These are phyloP conservation scores for Boletellus ananiceps DNA, from an alignment of 768 basidiomycete species.

Conservation along the genomic window DNA sequence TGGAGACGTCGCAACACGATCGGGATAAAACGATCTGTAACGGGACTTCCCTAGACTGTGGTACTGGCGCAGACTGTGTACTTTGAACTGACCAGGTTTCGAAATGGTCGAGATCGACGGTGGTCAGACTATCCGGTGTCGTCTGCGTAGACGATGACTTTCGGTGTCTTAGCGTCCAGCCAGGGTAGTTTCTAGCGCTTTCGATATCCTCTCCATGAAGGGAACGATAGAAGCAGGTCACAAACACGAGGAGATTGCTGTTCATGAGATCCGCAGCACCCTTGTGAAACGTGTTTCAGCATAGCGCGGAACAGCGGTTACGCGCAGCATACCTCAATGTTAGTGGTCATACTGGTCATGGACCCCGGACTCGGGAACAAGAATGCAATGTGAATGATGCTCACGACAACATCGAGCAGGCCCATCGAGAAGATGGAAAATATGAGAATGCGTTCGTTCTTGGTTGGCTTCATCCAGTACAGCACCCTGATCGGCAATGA, in stretches of 20 bases:
- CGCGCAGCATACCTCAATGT: conserved; percentile 12
- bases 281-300: conserved; percentile 7
- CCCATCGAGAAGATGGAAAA: conserved; percentile 11
- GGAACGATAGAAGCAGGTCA: conserved; percentile 10
- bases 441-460: conserved; percentile 10
- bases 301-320: neutral
- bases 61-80: conserved; percentile 2
- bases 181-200: neutral
- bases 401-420: conserved; percentile 4
- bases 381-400: conserved; percentile 13
- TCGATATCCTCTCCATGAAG: conserved; percentile 7
- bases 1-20: neutral
- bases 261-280: conserved; percentile 12
- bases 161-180: neutral
- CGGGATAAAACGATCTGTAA: neutral
- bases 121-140: conserved; percentile 4
- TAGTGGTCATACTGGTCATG: conserved; percentile 9
- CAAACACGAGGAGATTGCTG: conserved; percentile 16
- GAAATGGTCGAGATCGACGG: conserved; percentile 7
- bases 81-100: neutral
- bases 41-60: neutral
- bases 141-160: neutral
- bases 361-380: conserved; percentile 7
- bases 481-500: conserved; percentile 8
- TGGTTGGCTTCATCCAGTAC: conserved; percentile 2